Evolutionary conservation across 2,329 filamentous ascomycete species (phyloP).

Genomic region (Aspergillus pseudoviridinutans): DNA sequence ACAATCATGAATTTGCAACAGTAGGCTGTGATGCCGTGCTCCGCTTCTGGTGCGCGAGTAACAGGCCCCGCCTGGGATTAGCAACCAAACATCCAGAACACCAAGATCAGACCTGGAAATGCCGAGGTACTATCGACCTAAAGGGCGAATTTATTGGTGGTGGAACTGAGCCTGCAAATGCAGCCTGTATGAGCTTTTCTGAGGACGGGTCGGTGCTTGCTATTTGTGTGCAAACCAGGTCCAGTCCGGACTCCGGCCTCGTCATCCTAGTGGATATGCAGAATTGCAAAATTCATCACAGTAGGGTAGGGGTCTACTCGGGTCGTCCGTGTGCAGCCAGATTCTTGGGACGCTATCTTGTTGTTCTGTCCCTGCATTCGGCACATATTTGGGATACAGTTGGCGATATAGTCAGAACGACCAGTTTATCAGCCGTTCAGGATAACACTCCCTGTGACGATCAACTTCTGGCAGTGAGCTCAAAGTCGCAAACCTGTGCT

Average conservation of each 20-base stretch:
- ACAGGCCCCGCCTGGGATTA: constrained; percentile 64
- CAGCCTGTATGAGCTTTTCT: constrained; percentile 71
- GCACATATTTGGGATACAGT: constrained; percentile 77
- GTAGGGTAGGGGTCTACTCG: constrained; percentile 64
- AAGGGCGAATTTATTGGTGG: constrained; percentile 32
- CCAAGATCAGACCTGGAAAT: constrained; percentile 70
- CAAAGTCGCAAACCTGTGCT: constrained; percentile 61
- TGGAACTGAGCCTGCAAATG: constrained; percentile 36
- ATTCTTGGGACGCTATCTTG: constrained; percentile 68
- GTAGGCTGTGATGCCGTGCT: constrained; percentile 76
- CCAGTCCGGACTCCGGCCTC: constrained; percentile 53
- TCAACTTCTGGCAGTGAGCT: constrained; percentile 63
- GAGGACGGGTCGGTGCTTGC: constrained; percentile 82
- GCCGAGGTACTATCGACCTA: constrained; percentile 53
- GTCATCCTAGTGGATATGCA: constrained; percentile 74
- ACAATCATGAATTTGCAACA: constrained; percentile 70
- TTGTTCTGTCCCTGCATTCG: constrained; percentile 70
- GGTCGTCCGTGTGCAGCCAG: constrained; percentile 64
- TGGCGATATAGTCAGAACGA: constrained; percentile 67
- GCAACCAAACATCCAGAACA: constrained; percentile 46
- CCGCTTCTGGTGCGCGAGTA: constrained; percentile 75
- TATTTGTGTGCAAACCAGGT: constrained; percentile 42
- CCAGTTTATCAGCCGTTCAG: constrained; percentile 49
- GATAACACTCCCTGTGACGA: constrained; percentile 7
- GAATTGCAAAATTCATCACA: constrained; percentile 62